Evolutionary conservation across 495 filamentous ascomycete genomes (phyloP).

Genomic region (Aspergillus sparsus): DNA sequence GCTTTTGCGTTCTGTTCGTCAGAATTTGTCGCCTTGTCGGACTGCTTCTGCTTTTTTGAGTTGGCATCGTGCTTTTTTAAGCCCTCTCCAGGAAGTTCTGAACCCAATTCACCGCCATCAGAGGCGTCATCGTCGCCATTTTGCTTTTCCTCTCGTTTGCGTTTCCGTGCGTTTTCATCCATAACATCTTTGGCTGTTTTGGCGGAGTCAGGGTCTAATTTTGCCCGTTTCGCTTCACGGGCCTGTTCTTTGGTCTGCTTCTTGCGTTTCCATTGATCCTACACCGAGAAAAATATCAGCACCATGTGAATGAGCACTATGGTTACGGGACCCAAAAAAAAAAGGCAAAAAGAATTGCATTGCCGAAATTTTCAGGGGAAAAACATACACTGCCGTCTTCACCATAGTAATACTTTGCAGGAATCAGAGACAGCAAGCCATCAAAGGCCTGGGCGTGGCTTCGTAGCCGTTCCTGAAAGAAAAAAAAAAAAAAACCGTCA

Average conservation of each 20-base stretch:
- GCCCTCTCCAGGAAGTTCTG: slow-evolving; percentile 45
- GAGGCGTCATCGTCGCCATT: slow-evolving; percentile 35
- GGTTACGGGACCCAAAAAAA: slow-evolving; percentile 17
- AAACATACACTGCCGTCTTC: slow-evolving; percentile 79
- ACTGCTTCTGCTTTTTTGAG: slow-evolving; percentile 42
- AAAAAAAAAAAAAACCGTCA: slow-evolving; percentile 29
- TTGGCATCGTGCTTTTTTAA: slow-evolving; percentile 40
- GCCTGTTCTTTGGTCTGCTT: slow-evolving; percentile 86
- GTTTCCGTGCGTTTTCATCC: slow-evolving; percentile 76
- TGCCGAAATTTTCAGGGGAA: slow-evolving; percentile 11
- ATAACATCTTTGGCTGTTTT: slow-evolving; percentile 82
- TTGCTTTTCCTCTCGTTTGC: slow-evolving; percentile 58
- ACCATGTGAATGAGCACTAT: slow-evolving; percentile 15
- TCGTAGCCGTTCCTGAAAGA: slow-evolving; percentile 70
- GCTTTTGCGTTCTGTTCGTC: slow-evolving; percentile 28
- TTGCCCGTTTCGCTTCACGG: slow-evolving; percentile 72
- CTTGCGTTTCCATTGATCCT: slow-evolving; percentile 85
- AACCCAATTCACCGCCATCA: slow-evolving; percentile 47
- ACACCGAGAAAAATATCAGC: slow-evolving; percentile 38
- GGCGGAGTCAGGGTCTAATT: slow-evolving; percentile 79
- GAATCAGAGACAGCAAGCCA: slow-evolving; percentile 87
- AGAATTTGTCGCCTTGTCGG: slow-evolving; percentile 33
- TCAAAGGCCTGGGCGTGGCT: slow-evolving; percentile 87
- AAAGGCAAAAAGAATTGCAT: slow-evolving; percentile 12
- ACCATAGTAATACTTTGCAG: slow-evolving; percentile 88